Conservation (phyloP, 2,329 filamentous ascomycete genomes). For the Cladosporium sp. region DNA sequence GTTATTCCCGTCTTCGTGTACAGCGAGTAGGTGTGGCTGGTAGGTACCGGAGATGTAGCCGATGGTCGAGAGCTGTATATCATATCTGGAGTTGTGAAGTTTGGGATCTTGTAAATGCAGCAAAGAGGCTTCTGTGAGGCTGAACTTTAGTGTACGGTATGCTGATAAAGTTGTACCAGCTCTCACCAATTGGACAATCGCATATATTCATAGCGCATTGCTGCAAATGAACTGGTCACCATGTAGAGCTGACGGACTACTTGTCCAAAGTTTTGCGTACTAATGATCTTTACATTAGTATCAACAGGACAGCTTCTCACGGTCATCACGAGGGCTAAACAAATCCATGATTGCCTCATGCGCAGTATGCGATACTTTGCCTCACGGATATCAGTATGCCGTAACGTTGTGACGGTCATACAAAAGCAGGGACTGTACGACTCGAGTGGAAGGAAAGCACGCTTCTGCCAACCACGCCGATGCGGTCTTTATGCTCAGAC, state of each 20-base stretch:
- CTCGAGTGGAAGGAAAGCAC: background rate
- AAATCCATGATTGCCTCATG: background rate
- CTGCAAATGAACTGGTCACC: background rate
- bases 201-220: background rate
- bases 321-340: background rate
- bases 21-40: background rate
- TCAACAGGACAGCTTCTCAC: background rate
- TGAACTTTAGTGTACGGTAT: background rate
- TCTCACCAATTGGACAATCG: background rate
- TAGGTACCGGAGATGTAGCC: background rate
- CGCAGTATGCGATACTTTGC: background rate
- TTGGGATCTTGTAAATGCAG: background rate
- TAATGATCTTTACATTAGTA: background rate
- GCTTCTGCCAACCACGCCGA: too few relatives aligned
- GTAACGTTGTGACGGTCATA: too few relatives aligned
- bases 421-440: background rate
- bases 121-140: background rate
- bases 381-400: too few relatives aligned
- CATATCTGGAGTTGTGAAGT: background rate
- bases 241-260: background rate
- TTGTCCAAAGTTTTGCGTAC: background rate
- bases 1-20: background rate
- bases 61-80: background rate
- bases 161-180: too few relatives aligned
- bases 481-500: background rate